Evolutionary conservation across 768 basidiomycete species (phyloP).

Genomic region (Daedaleopsis nitida): DNA sequence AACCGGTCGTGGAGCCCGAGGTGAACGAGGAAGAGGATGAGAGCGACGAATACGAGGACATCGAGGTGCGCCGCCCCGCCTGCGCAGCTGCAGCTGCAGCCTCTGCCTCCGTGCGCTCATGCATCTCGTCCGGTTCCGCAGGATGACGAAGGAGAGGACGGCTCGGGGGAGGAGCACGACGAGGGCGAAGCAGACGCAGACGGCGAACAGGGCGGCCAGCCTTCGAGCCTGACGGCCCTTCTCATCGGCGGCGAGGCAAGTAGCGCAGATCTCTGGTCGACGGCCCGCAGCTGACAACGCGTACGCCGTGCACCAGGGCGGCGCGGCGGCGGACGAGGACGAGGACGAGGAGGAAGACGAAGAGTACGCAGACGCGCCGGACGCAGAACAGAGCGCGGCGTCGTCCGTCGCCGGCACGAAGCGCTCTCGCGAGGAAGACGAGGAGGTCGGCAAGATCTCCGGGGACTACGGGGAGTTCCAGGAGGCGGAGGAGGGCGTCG

Average conservation of each 20-base stretch:
- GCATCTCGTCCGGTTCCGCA: background rate
- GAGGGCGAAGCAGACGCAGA: conserved; percentile 27
- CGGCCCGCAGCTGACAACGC: background rate
- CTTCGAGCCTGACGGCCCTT: conserved; percentile 28
- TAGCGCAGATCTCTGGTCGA: background rate
- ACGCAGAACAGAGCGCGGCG: conserved; percentile 19
- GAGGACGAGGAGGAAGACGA: conserved; percentile 26
- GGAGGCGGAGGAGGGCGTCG: conserved; percentile 35
- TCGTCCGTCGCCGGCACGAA: conserved; percentile 20
- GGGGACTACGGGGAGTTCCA: conserved; percentile 32
- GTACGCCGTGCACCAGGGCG: background rate
- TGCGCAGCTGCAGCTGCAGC: no score
- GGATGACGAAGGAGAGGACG: conserved; percentile 30
- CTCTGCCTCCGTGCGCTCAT: background rate
- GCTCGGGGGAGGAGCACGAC: conserved; percentile 22
- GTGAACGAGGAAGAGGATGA: conserved; percentile 28
- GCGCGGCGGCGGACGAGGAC: conserved; percentile 11
- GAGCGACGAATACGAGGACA: conserved; percentile 33
- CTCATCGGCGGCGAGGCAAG: conserved; percentile 26
- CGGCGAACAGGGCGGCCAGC: conserved; percentile 21
- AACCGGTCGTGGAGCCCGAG: conserved; percentile 17
- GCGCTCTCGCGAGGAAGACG: conserved; percentile 29
- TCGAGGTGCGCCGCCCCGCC: conserved; percentile 14
- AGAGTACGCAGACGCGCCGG: conserved; percentile 26
- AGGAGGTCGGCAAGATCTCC: conserved; percentile 22